Evolutionary conservation across 176 grass and related monocot species (phyloP).

Genomic region (Zea mays): Zm-B73-REFERENCE-NAM-5.0 NC_050097.1:214967501-214968000

Average conservation of each 20-base stretch:
- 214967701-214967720: constrained; percentile 83
- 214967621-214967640: not conserved
- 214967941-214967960: too few relatives aligned
- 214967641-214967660: constrained; percentile 66
- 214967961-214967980: too few relatives aligned
- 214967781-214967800: constrained; percentile 86
- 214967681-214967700: constrained; percentile 94
- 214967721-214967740: constrained; percentile 76
- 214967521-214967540: constrained; percentile 10
- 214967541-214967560: not conserved
- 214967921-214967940: too few relatives aligned
- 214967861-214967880: not conserved
- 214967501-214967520: not conserved
- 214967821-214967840: constrained; percentile 21
- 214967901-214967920: too few relatives aligned
- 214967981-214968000: too few relatives aligned
- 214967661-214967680: constrained; percentile 95
- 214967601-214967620: not conserved
- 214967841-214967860: not conserved
- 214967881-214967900: not conserved
- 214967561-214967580: constrained; percentile 10
- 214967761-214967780: constrained; percentile 80
- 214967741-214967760: constrained; percentile 98
- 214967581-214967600: not conserved
- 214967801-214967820: constrained; percentile 88